These are phyloP conservation scores for Trichoderma koningiopsis DNA, from an alignment of 2,329 filamentous ascomycete genomes.

Conservation along the genomic window DNA sequence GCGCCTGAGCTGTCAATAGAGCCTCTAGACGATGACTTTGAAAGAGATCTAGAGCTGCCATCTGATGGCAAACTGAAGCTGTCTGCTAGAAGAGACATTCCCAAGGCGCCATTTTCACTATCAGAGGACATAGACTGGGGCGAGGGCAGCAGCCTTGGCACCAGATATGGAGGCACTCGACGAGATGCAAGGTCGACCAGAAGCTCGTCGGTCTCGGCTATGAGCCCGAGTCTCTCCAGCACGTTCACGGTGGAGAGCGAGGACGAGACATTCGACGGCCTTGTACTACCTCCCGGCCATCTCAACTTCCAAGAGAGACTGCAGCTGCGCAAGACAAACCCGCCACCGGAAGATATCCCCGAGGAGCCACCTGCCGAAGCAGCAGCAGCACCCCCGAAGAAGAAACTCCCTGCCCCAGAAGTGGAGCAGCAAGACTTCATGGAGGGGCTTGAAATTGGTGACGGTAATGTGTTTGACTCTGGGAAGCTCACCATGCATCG, in stretches of 20 bases:
- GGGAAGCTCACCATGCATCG: slow-evolving; percentile 83
- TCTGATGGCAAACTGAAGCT: slow-evolving; percentile 66
- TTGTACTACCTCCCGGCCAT: slow-evolving; percentile 80
- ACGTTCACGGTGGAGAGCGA: slow-evolving; percentile 91
- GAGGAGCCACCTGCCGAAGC: slow-evolving; percentile 39
- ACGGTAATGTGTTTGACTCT: slow-evolving; percentile 78
- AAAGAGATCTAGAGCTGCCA: slow-evolving; percentile 72
- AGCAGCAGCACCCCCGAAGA: slow-evolving; percentile 33
- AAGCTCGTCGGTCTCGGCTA: slow-evolving; percentile 83
- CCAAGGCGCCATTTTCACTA: slow-evolving; percentile 62
- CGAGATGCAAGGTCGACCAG: slow-evolving; percentile 77
- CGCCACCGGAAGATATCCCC: slow-evolving; percentile 54
- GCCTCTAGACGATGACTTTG: slow-evolving; percentile 64
- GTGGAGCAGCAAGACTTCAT: slow-evolving; percentile 76
- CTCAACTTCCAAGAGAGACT: slow-evolving; percentile 81
- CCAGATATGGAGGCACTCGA: slow-evolving; percentile 82
- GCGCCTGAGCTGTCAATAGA: slow-evolving; percentile 43
- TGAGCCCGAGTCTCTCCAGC: slow-evolving; percentile 91
- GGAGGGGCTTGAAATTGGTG: slow-evolving; percentile 81
- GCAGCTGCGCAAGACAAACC: slow-evolving; percentile 67
- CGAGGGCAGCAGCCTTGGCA: slow-evolving; percentile 90
- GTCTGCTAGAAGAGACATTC: slow-evolving; percentile 61
- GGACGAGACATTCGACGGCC: slow-evolving; percentile 87
- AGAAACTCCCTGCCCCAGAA: slow-evolving; percentile 41
- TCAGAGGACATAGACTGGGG: slow-evolving; percentile 88